A percentile compares a stretch with the other conserved stretches of the same genome.
Evolutionary conservation across 2,329 filamentous ascomycete genomes (phyloP).

Genomic region (Xylariaceae sp.): DNA sequence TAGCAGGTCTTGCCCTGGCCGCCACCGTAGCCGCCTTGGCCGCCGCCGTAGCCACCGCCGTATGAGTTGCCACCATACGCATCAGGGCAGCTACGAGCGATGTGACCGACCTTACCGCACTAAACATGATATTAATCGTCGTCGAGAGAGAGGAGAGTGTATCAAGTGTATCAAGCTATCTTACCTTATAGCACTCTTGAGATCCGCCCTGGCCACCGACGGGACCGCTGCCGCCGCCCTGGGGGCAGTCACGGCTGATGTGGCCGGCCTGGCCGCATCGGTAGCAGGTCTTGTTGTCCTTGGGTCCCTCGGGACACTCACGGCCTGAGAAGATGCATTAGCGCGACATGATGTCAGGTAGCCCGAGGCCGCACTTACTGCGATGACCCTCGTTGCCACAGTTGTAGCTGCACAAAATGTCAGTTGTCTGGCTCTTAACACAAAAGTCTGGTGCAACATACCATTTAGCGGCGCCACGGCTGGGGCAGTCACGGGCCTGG

Average conservation of each 20-base stretch:
- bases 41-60: constrained; percentile 34
- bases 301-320: constrained; percentile 83
- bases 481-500: constrained; percentile 80
- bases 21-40: constrained; percentile 43
- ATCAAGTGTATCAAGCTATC: constrained; percentile 34
- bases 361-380: constrained; percentile 48
- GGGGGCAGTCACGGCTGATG: constrained; percentile 81
- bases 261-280: constrained; percentile 79
- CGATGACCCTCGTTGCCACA: constrained; percentile 63
- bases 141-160: background rate
- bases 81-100: constrained; percentile 83
- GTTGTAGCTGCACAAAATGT: constrained; percentile 32
- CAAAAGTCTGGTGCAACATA: constrained; percentile 39
- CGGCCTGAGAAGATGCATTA: constrained; percentile 52
- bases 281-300: constrained; percentile 77
- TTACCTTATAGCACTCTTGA: constrained; percentile 94
- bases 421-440: constrained; percentile 1
- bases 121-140: constrained; percentile 26
- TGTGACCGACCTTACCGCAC: constrained; percentile 95
- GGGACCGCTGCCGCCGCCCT: constrained; percentile 43
- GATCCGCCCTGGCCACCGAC: constrained; percentile 34
- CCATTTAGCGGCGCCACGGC: constrained; percentile 78
- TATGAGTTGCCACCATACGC: constrained; percentile 47
- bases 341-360: constrained; percentile 7
- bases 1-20: constrained; percentile 77